Percentiles rank a stretch among this genome's conserved stretches.
phyloP scores from a whole-genome alignment of 2,329 filamentous ascomycete species.

The Cytospora chrysosperma region DNA sequence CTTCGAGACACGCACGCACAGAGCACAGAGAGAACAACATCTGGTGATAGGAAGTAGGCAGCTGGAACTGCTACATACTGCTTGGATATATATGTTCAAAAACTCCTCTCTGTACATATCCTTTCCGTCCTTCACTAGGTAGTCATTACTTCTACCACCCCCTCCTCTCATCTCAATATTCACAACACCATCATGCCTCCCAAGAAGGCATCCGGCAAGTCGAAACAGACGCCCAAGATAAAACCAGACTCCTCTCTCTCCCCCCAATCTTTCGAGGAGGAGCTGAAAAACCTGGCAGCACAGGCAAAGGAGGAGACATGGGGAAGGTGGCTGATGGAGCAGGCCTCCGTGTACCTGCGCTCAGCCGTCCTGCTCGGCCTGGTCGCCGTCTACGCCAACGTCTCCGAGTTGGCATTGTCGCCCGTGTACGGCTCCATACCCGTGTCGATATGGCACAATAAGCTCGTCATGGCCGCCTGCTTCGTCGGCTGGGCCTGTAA shows the following conservation, averaged over 20 bases:
- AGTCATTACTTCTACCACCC: neutral
- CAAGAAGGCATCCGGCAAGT: slow-evolving; percentile 27
- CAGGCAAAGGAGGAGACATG: slow-evolving; percentile 41
- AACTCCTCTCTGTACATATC: neutral
- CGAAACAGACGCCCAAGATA: slow-evolving; percentile 25
- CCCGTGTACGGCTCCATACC: slow-evolving; percentile 89
- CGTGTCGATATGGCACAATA: slow-evolving; percentile 67
- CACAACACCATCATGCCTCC: slow-evolving; percentile 34
- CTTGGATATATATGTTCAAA: neutral
- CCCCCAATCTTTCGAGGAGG: slow-evolving; percentile 53
- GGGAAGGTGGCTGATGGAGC: slow-evolving; percentile 36
- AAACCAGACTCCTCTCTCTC: slow-evolving; percentile 41
- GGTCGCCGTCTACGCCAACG: slow-evolving; percentile 63
- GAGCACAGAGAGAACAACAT: neutral
- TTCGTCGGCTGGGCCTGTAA: slow-evolving; percentile 73
- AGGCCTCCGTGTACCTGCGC: slow-evolving; percentile 43
- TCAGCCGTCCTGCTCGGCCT: slow-evolving; percentile 50
- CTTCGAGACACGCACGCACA: neutral
- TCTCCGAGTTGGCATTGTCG: slow-evolving; percentile 74
- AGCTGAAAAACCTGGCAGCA: slow-evolving; percentile 51
- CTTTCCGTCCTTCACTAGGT: neutral
- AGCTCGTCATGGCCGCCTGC: slow-evolving; percentile 63
- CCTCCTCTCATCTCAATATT: neutral
- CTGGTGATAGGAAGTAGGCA: slow-evolving; percentile 1
- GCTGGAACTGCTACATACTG: slow-evolving; percentile 14